These are phyloP conservation scores for Phalaenopsis equestris DNA, from an alignment of 106 monocot species.

Conservation along the genomic window DNA sequence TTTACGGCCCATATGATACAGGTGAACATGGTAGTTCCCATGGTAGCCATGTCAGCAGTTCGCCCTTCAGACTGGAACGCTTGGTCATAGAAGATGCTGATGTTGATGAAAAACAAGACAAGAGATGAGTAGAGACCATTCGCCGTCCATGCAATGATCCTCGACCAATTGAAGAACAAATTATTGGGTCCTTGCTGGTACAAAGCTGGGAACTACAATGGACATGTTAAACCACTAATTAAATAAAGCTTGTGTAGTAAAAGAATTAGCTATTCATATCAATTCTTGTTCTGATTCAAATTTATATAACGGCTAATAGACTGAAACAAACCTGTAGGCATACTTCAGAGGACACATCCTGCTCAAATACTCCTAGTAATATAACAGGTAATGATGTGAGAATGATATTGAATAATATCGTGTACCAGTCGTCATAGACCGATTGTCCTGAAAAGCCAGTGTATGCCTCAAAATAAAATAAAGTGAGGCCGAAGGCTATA, in stretches of 20 bases:
- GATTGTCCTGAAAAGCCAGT: conserved; percentile 72
- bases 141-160: conserved; percentile 59
- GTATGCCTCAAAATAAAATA: conserved; percentile 78
- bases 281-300: too few relatives aligned
- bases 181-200: conserved; percentile 75
- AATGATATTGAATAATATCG: conserved; percentile 67
- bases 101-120: conserved; percentile 47
- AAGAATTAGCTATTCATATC: too few relatives aligned
- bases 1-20: conserved; percentile 72
- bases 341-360: conserved; percentile 66
- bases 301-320: too few relatives aligned
- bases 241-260: too few relatives aligned
- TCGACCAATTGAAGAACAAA: conserved; percentile 69
- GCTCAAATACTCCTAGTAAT: conserved; percentile 70
- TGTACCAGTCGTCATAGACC: conserved; percentile 79
- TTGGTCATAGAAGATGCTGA: conserved; percentile 33
- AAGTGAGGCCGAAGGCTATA: conserved; percentile 71
- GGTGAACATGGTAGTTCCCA: conserved; percentile 69
- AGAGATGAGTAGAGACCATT: conserved; percentile 59
- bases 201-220: conserved; percentile 64
- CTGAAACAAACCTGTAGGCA: conserved; percentile 54
- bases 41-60: conserved; percentile 45
- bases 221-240: too few relatives aligned
- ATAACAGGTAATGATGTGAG: conserved; percentile 74
- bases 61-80: conserved; percentile 40